Conservation (phyloP, 495 filamentous ascomycete species). For the Penicillium roqueforti region DNA sequence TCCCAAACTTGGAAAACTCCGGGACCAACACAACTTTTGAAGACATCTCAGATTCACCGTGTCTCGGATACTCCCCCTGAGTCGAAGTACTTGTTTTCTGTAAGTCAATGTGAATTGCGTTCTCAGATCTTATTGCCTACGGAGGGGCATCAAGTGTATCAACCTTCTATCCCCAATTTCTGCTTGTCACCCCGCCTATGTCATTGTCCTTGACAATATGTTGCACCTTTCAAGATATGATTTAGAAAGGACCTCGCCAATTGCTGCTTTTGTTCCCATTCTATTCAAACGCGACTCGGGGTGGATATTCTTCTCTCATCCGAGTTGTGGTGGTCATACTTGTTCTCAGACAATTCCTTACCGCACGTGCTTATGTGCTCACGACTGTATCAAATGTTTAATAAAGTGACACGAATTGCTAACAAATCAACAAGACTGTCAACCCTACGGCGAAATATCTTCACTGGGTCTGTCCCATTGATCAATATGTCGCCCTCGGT, state of each 20-base stretch:
- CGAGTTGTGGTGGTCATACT: background rate
- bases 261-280: constrained; percentile 1
- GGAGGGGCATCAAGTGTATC: background rate
- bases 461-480: constrained; percentile 23
- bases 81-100: constrained; percentile 28
- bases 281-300: background rate
- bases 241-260: background rate
- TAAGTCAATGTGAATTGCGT: constrained; percentile 24
- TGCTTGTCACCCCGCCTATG: constrained; percentile 18
- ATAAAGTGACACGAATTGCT: constrained; percentile 8
- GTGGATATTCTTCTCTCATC: background rate
- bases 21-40: constrained; percentile 17
- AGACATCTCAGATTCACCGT: constrained; percentile 25
- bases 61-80: constrained; percentile 30
- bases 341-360: background rate
- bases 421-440: constrained; percentile 15
- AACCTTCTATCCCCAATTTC: constrained; percentile 11
- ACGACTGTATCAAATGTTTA: background rate
- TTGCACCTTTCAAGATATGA: constrained; percentile 2
- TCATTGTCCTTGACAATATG: constrained; percentile 10
- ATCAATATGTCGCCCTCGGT: constrained; percentile 36
- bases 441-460: constrained; percentile 23
- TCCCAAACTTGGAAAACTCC: constrained; percentile 22
- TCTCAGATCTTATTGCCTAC: background rate
- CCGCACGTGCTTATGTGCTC: background rate